phyloP scores from a whole-genome alignment of 2,329 filamentous ascomycete genomes.

The Claviceps monticola region DNA sequence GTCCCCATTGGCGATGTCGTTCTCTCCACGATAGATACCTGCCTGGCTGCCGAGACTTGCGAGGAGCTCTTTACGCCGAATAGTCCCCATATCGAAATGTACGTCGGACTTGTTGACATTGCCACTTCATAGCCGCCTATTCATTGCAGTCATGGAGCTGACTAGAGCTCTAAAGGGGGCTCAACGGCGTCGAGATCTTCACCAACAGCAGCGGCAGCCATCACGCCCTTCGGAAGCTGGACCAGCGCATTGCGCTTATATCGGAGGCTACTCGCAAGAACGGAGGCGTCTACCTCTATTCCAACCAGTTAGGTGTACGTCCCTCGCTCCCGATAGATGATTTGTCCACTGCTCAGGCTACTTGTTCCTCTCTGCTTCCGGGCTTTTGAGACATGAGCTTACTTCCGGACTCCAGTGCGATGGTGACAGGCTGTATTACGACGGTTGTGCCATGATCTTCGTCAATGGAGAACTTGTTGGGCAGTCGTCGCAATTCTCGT shows the following conservation, averaged over 20 bases:
- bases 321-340: not conserved
- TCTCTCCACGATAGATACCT: constrained; percentile 21
- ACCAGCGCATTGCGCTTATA: constrained; percentile 4
- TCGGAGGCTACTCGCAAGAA: constrained; percentile 4
- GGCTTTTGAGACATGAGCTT: not conserved
- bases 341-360: not conserved
- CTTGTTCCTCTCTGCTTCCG: not conserved
- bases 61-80: constrained; percentile 4
- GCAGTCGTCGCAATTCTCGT: constrained; percentile 48
- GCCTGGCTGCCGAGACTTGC: constrained; percentile 20
- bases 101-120: not conserved
- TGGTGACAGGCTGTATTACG: constrained; percentile 2
- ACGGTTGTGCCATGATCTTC: constrained; percentile 39
- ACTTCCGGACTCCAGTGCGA: not conserved
- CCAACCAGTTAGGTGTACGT: constrained; percentile 3
- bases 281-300: constrained; percentile 4
- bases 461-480: constrained; percentile 49
- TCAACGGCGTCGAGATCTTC: constrained; percentile 6
- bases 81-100: constrained; percentile 12
- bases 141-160: not conserved
- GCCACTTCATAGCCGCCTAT: not conserved
- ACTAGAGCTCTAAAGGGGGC: not conserved
- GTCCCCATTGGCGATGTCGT: constrained; percentile 26
- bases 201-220: constrained; percentile 5
- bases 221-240: constrained; percentile 4